Evolutionary conservation across 2,329 filamentous ascomycete species (phyloP).

Genomic region (Fusarium xylarioides): DNA sequence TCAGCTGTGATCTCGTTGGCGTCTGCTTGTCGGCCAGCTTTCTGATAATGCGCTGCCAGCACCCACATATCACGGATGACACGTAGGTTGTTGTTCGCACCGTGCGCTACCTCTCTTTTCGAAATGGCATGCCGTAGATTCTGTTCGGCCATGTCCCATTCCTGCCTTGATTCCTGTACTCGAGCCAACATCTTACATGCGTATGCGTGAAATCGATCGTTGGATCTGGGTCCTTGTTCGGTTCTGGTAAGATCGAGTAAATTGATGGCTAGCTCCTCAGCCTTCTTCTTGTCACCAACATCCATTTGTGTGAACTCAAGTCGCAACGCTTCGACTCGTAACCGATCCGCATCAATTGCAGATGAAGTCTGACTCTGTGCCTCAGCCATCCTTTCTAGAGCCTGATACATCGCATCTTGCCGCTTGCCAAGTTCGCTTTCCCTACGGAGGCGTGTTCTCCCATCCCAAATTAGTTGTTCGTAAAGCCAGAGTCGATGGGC

Average conservation of each 20-base stretch:
- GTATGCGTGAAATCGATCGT: slow-evolving; percentile 51
- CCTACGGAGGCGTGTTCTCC: slow-evolving; percentile 47
- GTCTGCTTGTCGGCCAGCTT: slow-evolving; percentile 42
- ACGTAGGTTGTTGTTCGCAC: slow-evolving; percentile 46
- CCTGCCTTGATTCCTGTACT: slow-evolving; percentile 46
- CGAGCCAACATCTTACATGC: slow-evolving; percentile 51
- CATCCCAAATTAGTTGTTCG: slow-evolving; percentile 52
- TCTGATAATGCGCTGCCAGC: slow-evolving; percentile 47
- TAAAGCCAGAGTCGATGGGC: slow-evolving; percentile 50
- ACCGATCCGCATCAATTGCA: slow-evolving; percentile 34
- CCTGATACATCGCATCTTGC: slow-evolving; percentile 44
- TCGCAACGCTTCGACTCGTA: slow-evolving; percentile 47
- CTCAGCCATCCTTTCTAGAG: slow-evolving; percentile 41
- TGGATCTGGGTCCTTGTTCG: slow-evolving; percentile 37
- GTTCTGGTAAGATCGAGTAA: slow-evolving; percentile 43
- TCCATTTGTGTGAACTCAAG: slow-evolving; percentile 53
- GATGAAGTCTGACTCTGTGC: slow-evolving; percentile 9
- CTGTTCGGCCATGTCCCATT: slow-evolving; percentile 46
- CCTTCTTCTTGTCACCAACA: slow-evolving; percentile 44
- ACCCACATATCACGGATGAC: slow-evolving; percentile 53
- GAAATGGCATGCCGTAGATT: slow-evolving; percentile 47
- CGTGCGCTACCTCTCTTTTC: slow-evolving; percentile 50
- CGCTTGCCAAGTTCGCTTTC: slow-evolving; percentile 44
- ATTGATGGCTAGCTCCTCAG: slow-evolving; percentile 44
- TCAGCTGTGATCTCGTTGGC: slow-evolving; percentile 45